Evolutionary conservation across 495 filamentous ascomycete genomes (phyloP).

Genomic region (Chaetomidium leptoderma): DNA sequence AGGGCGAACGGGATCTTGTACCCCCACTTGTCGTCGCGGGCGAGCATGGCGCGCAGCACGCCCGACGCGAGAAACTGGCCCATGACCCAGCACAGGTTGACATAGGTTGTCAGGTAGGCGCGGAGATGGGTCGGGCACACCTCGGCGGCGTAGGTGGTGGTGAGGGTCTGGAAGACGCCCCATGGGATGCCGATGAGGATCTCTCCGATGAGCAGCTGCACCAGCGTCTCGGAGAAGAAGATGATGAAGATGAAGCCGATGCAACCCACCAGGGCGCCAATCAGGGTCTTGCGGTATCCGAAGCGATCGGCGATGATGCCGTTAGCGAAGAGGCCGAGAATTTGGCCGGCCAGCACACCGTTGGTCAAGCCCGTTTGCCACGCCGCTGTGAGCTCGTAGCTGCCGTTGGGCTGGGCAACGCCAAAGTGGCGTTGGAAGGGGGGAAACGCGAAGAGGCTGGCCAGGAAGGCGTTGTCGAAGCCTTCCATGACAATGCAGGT

Average conservation of each 20-base stretch:
- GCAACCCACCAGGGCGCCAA: constrained; percentile 47
- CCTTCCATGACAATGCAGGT: constrained; percentile 36
- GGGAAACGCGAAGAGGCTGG: constrained; percentile 35
- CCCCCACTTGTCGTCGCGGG: constrained; percentile 50
- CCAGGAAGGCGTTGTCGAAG: constrained; percentile 40
- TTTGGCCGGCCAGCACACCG: constrained; percentile 7
- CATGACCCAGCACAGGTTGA: constrained; percentile 67
- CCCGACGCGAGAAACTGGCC: constrained; percentile 61
- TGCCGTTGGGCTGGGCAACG: constrained; percentile 47
- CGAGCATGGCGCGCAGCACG: constrained; percentile 52
- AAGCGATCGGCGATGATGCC: constrained; percentile 9
- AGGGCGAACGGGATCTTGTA: constrained; percentile 60
- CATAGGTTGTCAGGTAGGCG: constrained; percentile 60
- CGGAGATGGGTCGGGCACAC: constrained; percentile 53
- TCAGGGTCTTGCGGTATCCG: constrained; percentile 29
- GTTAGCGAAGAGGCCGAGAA: constrained; percentile 29
- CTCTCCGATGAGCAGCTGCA: constrained; percentile 59
- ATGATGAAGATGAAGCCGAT: constrained; percentile 59
- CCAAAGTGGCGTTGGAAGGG: constrained; percentile 60
- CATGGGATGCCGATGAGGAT: constrained; percentile 70
- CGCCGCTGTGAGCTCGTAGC: constrained; percentile 32
- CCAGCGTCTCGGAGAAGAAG: constrained; percentile 59
- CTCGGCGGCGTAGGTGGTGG: constrained; percentile 56
- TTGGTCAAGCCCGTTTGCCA: constrained; percentile 33
- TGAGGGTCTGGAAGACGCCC: constrained; percentile 57